Base-by-base conservation (phyloP, 805 yeast species). In the Ogataea henricii region DNA sequence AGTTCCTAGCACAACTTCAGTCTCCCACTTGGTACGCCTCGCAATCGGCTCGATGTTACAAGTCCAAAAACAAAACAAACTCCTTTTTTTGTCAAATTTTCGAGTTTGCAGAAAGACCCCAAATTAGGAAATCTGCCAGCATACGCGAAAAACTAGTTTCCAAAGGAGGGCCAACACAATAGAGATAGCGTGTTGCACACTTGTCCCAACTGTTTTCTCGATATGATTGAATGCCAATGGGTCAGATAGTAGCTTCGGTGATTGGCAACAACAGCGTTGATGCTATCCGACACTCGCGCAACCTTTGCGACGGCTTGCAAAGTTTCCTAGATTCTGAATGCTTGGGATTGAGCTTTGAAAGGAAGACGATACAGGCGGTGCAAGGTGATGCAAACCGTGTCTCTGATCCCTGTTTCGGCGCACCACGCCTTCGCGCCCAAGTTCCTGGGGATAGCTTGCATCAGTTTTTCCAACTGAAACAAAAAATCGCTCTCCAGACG, bases 11-110 rank as follows among this genome's bases (percentile, higher is more conserved):
- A 4, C 34, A 30, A 13, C 18, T 14, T 14, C 17, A 30, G n/a
- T 30, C 8, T 30, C 18, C 34, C n/a, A 13, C 16, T 13, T 37
- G 30, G 30, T 16, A 37, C 40, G 40, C 40, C 40, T 37, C 29
- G 14, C 37, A 17, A 17, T 3, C 3, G 4, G 23, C 4, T 17
- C 40, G 40, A 23, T 39, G 29, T n/a, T 30, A 7, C 35, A 39
- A 41, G 32, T 32, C 33, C 30, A 36, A 47, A 47, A 47, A 21
- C 50, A 47, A 47, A 47, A 47, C 47, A 47, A 47, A 25, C 30
- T 22, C 41, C 30, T 26, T 26, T 27, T 36, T 26, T 3, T n/a
- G n/a, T 16, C 34, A 26, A 32, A 29, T 37, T 27, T 32, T 45
- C 37, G 38, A 38, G 37, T 13, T 33, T 37, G 34, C 38, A 38